phyloP scores from a whole-genome alignment of 176 grass and related monocot species.

The Aegilops speltoides region DNA sequence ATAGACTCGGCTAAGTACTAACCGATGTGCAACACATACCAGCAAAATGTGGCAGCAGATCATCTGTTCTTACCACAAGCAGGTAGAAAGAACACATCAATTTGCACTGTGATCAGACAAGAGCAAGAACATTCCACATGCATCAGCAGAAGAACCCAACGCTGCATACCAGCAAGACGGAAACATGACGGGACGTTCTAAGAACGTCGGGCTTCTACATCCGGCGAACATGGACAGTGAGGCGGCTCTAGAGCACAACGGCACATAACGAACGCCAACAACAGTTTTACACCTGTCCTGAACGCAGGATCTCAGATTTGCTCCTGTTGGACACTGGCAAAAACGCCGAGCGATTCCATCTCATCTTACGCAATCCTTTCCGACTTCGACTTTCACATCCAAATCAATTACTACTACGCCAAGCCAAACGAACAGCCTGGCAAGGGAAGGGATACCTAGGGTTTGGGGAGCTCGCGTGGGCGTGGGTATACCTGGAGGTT shows the following conservation, averaged over 20 bases:
- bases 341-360: not conserved
- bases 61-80: not conserved
- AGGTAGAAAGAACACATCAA: not conserved
- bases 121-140: not conserved
- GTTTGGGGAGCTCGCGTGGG: not conserved
- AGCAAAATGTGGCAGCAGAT: not conserved
- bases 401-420: not conserved
- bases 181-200: not conserved
- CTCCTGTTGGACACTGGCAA: not conserved
- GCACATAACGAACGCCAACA: not conserved
- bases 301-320: not conserved
- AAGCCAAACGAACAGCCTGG: not conserved
- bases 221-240: not conserved
- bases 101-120: not conserved
- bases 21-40: not conserved
- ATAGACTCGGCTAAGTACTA: not conserved
- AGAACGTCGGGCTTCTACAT: not conserved
- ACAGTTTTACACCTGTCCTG: not conserved
- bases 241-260: not conserved
- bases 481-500: slow-evolving; percentile 60
- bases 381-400: not conserved
- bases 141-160: not conserved
- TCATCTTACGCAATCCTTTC: not conserved
- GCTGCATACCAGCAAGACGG: not conserved
- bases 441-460: not conserved